These are phyloP conservation scores for Gossypium gossypioides DNA, from an alignment of 441 rosid species.

Conservation along the genomic window DNA sequence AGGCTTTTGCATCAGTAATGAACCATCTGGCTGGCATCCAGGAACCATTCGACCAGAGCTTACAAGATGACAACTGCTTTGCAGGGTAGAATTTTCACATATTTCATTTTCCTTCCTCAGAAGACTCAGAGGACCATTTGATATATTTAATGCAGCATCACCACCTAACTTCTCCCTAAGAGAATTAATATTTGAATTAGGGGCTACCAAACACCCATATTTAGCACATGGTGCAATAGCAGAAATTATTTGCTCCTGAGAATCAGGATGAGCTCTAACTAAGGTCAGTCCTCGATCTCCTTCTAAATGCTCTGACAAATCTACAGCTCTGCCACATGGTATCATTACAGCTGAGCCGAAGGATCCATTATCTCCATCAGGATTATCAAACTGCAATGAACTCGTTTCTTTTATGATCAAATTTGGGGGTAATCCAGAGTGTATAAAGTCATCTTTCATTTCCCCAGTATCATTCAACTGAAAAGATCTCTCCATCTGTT, in stretches of 20 bases:
- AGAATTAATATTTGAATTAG: slow-evolving; percentile 29
- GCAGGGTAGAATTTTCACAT: slow-evolving; percentile 33
- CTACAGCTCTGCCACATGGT: slow-evolving; percentile 21
- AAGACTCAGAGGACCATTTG: slow-evolving; percentile 28
- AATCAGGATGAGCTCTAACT: slow-evolving; percentile 27
- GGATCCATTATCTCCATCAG: slow-evolving; percentile 26
- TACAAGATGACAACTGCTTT: slow-evolving; percentile 25
- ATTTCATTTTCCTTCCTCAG: slow-evolving; percentile 17
- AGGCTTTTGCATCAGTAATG: slow-evolving; percentile 30
- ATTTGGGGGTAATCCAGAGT: slow-evolving; percentile 25
- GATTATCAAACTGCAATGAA: slow-evolving; percentile 20
- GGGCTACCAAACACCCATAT: slow-evolving; percentile 24
- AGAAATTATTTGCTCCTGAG: slow-evolving; percentile 25
- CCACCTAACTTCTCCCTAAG: slow-evolving; percentile 30
- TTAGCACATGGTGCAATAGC: slow-evolving; percentile 5
- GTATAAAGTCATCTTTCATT: slow-evolving; percentile 23
- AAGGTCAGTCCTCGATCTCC: slow-evolving; percentile 26
- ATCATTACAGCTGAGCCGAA: slow-evolving; percentile 20
- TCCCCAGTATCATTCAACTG: slow-evolving; percentile 21
- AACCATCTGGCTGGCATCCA: slow-evolving; percentile 28
- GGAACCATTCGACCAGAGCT: slow-evolving; percentile 26
- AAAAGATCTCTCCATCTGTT: slow-evolving; percentile 28
- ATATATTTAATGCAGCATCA: slow-evolving; percentile 27
- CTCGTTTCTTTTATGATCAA: slow-evolving; percentile 22
- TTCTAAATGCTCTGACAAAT: slow-evolving; percentile 23